Evolutionary conservation across 352 stramenopile species (phyloP).

Genomic region (Globisporangium alternatum): DNA sequence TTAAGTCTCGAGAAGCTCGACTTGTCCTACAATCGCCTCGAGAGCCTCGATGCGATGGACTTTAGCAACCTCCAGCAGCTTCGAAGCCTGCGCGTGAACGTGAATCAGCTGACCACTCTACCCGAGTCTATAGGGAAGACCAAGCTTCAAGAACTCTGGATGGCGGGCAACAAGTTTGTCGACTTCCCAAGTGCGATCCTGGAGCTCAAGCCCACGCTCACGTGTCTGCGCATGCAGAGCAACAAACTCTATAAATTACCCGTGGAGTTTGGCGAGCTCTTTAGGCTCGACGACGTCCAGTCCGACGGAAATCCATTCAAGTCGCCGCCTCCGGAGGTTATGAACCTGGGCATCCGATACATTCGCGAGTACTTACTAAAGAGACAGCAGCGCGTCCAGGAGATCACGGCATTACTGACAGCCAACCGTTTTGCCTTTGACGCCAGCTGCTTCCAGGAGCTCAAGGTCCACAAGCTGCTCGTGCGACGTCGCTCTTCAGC

Average conservation of each 20-base stretch:
- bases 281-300: conserved; percentile 39
- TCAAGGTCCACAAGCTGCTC: conserved; percentile 35
- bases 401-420: conserved; percentile 41
- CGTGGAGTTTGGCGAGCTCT: conserved; percentile 49
- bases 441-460: conserved; percentile 36
- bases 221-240: conserved; percentile 57
- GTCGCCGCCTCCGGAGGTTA: conserved; percentile 61
- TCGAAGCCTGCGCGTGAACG: conserved; percentile 37
- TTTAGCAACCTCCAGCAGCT: conserved; percentile 39
- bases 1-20: conserved; percentile 40
- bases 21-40: conserved; percentile 67
- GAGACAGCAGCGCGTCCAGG: conserved; percentile 47
- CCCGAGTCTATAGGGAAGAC: conserved; percentile 35
- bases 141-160: conserved; percentile 46
- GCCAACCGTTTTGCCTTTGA: conserved; percentile 37
- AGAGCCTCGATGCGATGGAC: conserved; percentile 37
- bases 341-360: conserved; percentile 42
- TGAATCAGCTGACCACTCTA: conserved; percentile 47
- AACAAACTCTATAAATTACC: conserved; percentile 68
- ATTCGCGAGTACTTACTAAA: conserved; percentile 65
- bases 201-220: conserved; percentile 37
- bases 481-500: neutral
- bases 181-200: conserved; percentile 44
- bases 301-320: conserved; percentile 75
- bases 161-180: conserved; percentile 57